phyloP scores from a whole-genome alignment of 495 filamentous ascomycete species.

The Penicillium riverlandense region DNA sequence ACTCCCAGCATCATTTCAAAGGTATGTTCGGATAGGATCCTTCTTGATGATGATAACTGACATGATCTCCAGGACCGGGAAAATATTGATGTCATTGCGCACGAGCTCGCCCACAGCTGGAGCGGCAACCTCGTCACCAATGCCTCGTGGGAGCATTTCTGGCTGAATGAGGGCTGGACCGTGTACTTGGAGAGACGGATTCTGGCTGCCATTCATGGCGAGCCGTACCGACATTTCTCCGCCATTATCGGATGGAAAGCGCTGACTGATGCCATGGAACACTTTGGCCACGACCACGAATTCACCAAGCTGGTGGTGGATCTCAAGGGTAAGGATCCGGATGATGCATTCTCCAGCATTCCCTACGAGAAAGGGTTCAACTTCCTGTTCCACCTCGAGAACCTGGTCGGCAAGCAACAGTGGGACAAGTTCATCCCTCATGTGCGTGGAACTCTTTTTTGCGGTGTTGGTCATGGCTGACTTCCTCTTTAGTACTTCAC shows the following conservation, averaged over 20 bases:
- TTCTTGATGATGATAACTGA: background rate
- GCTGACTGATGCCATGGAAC: slow-evolving; percentile 65
- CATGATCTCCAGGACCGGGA: slow-evolving; percentile 55
- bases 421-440: slow-evolving; percentile 93
- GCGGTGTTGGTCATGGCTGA: slow-evolving; percentile 3
- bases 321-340: slow-evolving; percentile 84
- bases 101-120: slow-evolving; percentile 89
- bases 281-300: slow-evolving; percentile 73
- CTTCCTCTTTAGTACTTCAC: slow-evolving; percentile 60
- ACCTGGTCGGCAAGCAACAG: slow-evolving; percentile 71
- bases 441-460: slow-evolving; percentile 23
- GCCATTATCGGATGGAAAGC: slow-evolving; percentile 67
- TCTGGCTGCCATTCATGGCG: slow-evolving; percentile 52
- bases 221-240: slow-evolving; percentile 82
- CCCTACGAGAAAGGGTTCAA: slow-evolving; percentile 71
- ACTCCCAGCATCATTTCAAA: slow-evolving; percentile 89
- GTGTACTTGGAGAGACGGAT: slow-evolving; percentile 80
- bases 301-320: slow-evolving; percentile 87
- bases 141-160: slow-evolving; percentile 94
- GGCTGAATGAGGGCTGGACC: slow-evolving; percentile 96
- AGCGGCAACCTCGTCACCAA: slow-evolving; percentile 89
- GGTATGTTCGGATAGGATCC: slow-evolving; percentile 20
- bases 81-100: slow-evolving; percentile 94
- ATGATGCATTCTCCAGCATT: slow-evolving; percentile 86
- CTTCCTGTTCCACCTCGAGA: slow-evolving; percentile 79